phyloP scores from a whole-genome alignment of 768 basidiomycete species.

The Mycena filopes region DNA sequence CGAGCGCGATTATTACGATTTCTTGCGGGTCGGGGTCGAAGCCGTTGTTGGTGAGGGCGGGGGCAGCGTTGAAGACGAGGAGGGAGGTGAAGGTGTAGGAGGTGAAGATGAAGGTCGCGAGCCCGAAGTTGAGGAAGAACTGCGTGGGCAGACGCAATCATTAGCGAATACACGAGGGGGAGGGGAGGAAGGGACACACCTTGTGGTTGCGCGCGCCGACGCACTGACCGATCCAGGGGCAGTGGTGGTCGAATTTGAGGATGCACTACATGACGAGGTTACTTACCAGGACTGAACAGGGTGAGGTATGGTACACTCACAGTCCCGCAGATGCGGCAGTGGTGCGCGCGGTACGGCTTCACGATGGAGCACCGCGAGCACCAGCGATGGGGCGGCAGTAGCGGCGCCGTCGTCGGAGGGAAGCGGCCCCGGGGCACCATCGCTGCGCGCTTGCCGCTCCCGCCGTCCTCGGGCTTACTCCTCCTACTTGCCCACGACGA shows the following conservation, averaged over 20 bases:
- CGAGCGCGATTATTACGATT: conserved; percentile 74
- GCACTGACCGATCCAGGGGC: conserved; percentile 95
- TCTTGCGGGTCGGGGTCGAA: conserved; percentile 69
- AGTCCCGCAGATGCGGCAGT: conserved; percentile 82
- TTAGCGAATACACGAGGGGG: neutral
- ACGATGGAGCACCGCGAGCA: conserved; percentile 70
- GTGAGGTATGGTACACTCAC: no score
- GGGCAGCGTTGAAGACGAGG: conserved; percentile 59
- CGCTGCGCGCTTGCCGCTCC: neutral
- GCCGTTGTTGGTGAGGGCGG: conserved; percentile 34
- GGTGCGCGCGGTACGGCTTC: conserved; percentile 82
- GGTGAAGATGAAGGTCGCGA: conserved; percentile 69
- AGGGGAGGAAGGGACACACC: neutral
- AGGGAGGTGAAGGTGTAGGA: conserved; percentile 73
- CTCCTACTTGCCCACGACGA: neutral
- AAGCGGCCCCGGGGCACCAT: conserved; percentile 16
- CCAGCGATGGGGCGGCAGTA: conserved; percentile 74
- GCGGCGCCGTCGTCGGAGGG: conserved; percentile 34
- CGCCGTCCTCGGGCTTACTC: no score
- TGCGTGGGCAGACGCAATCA: neutral
- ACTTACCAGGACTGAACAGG: no score
- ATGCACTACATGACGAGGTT: conserved; percentile 78
- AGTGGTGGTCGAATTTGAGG: conserved; percentile 89
- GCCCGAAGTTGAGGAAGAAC: conserved; percentile 88
- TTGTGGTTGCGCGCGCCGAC: conserved; percentile 94